Conservation (phyloP, 768 basidiomycete species). For the Phlegmacium glaucopus region DNA sequence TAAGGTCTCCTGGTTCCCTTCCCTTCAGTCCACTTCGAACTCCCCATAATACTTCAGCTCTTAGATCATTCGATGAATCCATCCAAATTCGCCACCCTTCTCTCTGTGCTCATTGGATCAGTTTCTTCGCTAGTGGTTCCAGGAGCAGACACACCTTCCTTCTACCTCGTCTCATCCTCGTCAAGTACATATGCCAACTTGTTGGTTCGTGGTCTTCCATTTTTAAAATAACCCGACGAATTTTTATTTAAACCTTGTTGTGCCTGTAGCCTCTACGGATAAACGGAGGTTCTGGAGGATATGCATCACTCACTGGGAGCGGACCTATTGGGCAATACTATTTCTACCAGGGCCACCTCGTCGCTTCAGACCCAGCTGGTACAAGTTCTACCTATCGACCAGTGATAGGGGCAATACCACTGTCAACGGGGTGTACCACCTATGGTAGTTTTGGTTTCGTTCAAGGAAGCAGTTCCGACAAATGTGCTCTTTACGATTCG, state of each 20-base stretch:
- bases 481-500: conserved; percentile 18
- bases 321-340: conserved; percentile 22
- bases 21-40: too few relatives aligned
- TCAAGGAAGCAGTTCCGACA: conserved; percentile 15
- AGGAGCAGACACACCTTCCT: conserved; percentile 23
- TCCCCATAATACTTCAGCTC: too few relatives aligned
- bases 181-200: conserved; percentile 18
- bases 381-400: conserved; percentile 7
- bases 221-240: not conserved
- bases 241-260: not conserved
- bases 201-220: conserved; percentile 10
- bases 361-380: conserved; percentile 10
- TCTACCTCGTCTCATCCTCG: conserved; percentile 23
- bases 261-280: conserved; percentile 15
- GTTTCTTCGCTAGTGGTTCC: conserved; percentile 11
- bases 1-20: too few relatives aligned
- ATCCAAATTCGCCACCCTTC: not conserved
- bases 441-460: conserved; percentile 19
- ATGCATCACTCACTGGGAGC: conserved; percentile 18
- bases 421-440: conserved; percentile 15
- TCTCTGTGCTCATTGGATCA: not conserved
- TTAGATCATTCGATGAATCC: not conserved
- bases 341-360: conserved; percentile 21
- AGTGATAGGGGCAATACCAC: conserved; percentile 13
- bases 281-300: conserved; percentile 12